Conservation (phyloP, 768 basidiomycete species). For the Leucosporidium scottii region DNA sequence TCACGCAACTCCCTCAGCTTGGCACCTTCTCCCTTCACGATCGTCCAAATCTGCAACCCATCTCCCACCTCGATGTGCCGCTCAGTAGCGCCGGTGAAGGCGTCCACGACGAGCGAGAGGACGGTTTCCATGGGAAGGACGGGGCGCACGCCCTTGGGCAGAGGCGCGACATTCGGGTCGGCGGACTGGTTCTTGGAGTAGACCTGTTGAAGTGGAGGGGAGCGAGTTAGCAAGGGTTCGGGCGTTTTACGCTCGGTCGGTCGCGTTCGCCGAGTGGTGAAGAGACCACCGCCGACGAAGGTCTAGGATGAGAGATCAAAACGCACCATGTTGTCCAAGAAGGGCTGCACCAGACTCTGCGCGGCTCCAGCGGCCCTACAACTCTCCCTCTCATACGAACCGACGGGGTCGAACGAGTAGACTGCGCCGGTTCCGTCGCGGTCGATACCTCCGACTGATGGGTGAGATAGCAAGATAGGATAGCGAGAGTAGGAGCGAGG, state of each 20-base stretch:
- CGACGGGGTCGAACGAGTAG: slow-evolving; percentile 99
- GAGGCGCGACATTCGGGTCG: slow-evolving; percentile 60
- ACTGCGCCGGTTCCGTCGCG: slow-evolving; percentile 71
- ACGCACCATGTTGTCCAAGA: slow-evolving; percentile 94
- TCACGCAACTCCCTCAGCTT: slow-evolving; percentile 17
- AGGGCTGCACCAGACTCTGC: slow-evolving; percentile 88
- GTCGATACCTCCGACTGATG: slow-evolving; percentile 37
- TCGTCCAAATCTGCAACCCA: slow-evolving; percentile 57
- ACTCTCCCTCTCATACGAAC: slow-evolving; percentile 92
- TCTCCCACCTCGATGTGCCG: slow-evolving; percentile 99
- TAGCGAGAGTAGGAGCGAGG: background rate
- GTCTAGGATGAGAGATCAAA: no score
- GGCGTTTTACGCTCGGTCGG: no score
- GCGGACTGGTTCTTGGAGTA: slow-evolving; percentile 94
- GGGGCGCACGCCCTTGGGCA: slow-evolving; percentile 47
- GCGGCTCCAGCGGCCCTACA: slow-evolving; percentile 95
- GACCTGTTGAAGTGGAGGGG: slow-evolving; percentile 57
- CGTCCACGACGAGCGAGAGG: slow-evolving; percentile 81
- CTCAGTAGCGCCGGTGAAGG: slow-evolving; percentile 94
- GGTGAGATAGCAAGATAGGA: background rate
- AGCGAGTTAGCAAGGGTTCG: slow-evolving; percentile 26
- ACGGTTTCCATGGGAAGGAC: slow-evolving; percentile 77
- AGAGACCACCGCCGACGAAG: background rate
- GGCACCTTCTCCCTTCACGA: slow-evolving; percentile 18
- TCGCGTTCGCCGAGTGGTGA: background rate